These are phyloP conservation scores for Porosira glacialis DNA, from an alignment of 352 stramenopile genomes.

Conservation along the genomic window DNA sequence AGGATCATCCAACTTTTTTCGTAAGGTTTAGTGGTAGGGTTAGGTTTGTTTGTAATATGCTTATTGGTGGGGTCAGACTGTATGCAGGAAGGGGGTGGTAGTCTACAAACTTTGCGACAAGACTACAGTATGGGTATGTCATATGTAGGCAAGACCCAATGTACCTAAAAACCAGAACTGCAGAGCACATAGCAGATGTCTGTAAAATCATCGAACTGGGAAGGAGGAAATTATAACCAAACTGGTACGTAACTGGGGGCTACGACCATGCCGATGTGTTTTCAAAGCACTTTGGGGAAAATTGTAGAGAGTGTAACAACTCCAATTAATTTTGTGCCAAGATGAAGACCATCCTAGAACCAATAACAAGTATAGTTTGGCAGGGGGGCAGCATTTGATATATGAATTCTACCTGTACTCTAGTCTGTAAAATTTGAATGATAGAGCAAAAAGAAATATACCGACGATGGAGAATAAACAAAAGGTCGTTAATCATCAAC, in stretches of 20 bases:
- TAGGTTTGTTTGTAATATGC: too few relatives aligned
- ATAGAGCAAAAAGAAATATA: not conserved
- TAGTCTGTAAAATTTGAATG: constrained; percentile 1
- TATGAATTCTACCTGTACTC: not conserved
- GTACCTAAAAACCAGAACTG: not conserved
- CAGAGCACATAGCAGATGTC: not conserved
- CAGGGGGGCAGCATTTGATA: not conserved
- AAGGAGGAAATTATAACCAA: not conserved
- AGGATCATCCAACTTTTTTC: too few relatives aligned
- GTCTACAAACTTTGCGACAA: not conserved
- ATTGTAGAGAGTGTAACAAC: constrained; percentile 1
- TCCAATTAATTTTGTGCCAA: not conserved
- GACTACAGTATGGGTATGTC: not conserved
- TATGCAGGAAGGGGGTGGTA: not conserved
- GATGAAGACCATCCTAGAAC: constrained; percentile 1
- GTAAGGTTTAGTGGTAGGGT: too few relatives aligned
- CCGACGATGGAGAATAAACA: not conserved
- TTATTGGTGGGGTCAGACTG: too few relatives aligned
- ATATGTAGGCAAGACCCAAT: not conserved
- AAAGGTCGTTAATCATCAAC: not conserved
- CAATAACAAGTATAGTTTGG: not conserved
- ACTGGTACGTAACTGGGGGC: not conserved
- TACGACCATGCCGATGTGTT: not conserved
- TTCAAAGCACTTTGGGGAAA: constrained; percentile 2
- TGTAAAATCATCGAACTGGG: constrained; percentile 5